phyloP scores from a whole-genome alignment of 345 rosid species.

The Reutealis trisperma region DNA sequence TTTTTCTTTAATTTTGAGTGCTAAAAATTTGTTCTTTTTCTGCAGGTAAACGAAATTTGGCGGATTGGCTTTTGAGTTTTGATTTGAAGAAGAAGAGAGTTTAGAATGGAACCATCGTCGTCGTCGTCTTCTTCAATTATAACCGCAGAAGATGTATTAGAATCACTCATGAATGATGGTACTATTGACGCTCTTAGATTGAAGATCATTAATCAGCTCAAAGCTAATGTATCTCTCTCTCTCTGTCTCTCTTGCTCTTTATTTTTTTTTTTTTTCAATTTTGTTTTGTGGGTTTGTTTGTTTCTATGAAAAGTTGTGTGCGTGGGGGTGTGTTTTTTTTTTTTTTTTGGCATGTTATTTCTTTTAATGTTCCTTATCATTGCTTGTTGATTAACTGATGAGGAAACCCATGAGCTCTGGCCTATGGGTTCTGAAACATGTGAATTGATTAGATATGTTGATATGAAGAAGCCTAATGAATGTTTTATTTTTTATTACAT shows the following conservation, averaged over 20 bases:
- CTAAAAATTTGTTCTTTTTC: neutral
- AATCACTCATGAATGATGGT: slow-evolving; percentile 86
- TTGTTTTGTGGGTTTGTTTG: neutral
- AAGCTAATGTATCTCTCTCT: slow-evolving; percentile 65
- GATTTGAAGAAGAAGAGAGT: neutral
- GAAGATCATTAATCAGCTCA: slow-evolving; percentile 86
- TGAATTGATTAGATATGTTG: neutral
- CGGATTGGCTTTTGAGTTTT: neutral
- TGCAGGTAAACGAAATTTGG: neutral
- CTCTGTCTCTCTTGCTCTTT: slow-evolving; percentile 3
- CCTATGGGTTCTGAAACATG: neutral
- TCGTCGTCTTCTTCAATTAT: slow-evolving; percentile 66
- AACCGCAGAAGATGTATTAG: slow-evolving; percentile 80
- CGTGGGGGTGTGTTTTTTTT: too few species aligned
- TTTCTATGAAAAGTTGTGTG: slow-evolving; percentile 4
- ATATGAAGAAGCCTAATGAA: neutral
- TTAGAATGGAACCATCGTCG: slow-evolving; percentile 26
- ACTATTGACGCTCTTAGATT: slow-evolving; percentile 78
- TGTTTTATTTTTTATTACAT: neutral
- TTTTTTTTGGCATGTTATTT: neutral
- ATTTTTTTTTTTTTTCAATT: neutral
- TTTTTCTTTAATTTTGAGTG: neutral
- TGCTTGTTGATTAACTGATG: neutral
- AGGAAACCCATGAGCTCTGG: neutral
- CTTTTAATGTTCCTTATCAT: neutral